Conservation (phyloP, 805 yeast species). For the Jamesozyma gamospora region DNA sequence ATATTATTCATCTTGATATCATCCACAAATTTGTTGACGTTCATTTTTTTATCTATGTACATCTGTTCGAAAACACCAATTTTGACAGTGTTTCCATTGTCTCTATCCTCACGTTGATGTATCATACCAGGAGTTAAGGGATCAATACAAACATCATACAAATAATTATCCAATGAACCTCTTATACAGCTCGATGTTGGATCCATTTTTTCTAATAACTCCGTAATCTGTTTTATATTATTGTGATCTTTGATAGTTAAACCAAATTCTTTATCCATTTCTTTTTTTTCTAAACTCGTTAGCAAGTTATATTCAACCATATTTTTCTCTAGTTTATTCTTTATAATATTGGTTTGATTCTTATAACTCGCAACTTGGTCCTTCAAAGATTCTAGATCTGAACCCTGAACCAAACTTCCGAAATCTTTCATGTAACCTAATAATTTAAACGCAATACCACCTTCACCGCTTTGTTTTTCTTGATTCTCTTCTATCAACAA, state of each 20-base stretch:
- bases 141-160: conserved; percentile 18
- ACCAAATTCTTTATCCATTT: not conserved
- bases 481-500: conserved; percentile 4
- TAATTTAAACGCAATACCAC: not conserved
- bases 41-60: conserved; percentile 10
- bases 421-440: not conserved
- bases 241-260: conserved; percentile 2
- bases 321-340: conserved; percentile 1
- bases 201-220: conserved; percentile 9
- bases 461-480: not conserved
- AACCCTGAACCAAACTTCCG: not conserved
- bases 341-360: conserved; percentile 1
- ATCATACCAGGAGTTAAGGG: conserved; percentile 11
- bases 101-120: conserved; percentile 18
- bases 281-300: not conserved
- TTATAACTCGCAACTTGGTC: conserved; percentile 8
- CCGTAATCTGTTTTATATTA: conserved; percentile 2
- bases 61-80: conserved; percentile 17
- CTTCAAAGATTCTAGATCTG: conserved; percentile 6
- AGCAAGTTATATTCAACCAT: conserved; percentile 1
- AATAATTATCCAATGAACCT: conserved; percentile 14
- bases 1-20: conserved; percentile 17
- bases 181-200: not conserved
- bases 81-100: conserved; percentile 14
- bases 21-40: conserved; percentile 13